Percentiles rank a stretch among this genome's conserved stretches.
phyloP scores from a whole-genome alignment of 805 yeast species.

The Danielia oregonensis region DNA sequence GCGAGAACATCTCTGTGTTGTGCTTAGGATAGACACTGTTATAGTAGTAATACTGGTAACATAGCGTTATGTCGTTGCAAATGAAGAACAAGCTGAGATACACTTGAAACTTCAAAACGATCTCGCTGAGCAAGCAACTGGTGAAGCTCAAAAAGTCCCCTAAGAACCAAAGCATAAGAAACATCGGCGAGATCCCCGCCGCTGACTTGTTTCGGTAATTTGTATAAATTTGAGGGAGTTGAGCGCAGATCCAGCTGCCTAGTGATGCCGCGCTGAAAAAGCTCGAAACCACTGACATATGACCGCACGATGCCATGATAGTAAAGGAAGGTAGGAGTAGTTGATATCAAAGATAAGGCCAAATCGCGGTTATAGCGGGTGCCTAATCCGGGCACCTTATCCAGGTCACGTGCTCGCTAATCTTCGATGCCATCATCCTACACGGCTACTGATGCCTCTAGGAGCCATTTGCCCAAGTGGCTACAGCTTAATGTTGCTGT shows the following conservation, averaged over 20 bases:
- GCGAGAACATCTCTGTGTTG: constrained; percentile 29
- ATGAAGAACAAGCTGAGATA: constrained; percentile 38
- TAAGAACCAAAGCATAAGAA: constrained; percentile 58
- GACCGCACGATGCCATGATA: too few relatives aligned
- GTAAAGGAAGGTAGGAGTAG: too few relatives aligned
- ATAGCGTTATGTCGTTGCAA: constrained; percentile 62
- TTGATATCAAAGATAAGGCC: too few relatives aligned
- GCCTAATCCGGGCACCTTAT: too few relatives aligned
- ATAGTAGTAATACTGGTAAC: constrained; percentile 72
- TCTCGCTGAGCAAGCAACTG: constrained; percentile 37
- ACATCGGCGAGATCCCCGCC: constrained; percentile 61
- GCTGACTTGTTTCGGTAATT: constrained; percentile 60
- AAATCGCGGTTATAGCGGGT: too few relatives aligned
- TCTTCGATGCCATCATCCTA: too few relatives aligned
- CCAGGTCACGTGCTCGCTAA: too few relatives aligned
- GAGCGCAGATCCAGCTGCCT: constrained; percentile 67
- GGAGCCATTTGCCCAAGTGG: too few relatives aligned
- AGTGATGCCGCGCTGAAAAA: constrained; percentile 17
- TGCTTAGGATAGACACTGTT: constrained; percentile 35
- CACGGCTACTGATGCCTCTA: too few relatives aligned
- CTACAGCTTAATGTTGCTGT: too few relatives aligned
- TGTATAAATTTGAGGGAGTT: constrained; percentile 62
- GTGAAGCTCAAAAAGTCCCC: constrained; percentile 45
- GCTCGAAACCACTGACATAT: constrained; percentile 8
- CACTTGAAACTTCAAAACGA: constrained; percentile 35